Evolutionary conservation across 208 protist genomes (phyloP).

Genomic region (Jaenimonas drosophilae): DNA sequence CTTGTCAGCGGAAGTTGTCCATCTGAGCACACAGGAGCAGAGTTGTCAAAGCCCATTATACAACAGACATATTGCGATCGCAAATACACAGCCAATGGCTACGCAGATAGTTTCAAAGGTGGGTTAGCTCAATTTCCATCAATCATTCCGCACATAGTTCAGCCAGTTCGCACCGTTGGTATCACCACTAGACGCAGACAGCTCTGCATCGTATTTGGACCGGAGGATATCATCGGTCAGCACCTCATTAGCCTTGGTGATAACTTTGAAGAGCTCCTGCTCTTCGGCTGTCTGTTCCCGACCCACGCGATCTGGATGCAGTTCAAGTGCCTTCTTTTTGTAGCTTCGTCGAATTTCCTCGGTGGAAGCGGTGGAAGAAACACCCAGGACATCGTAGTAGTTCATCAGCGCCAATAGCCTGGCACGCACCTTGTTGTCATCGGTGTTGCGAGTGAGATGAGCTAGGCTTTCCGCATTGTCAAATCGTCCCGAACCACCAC

Average conservation of each 20-base stretch:
- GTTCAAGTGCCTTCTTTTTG: constrained; percentile 78
- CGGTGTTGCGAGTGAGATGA: constrained; percentile 47
- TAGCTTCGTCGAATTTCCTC: constrained; percentile 70
- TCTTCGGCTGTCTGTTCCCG: constrained; percentile 62
- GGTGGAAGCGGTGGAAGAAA: constrained; percentile 44
- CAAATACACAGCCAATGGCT: background rate
- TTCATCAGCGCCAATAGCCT: constrained; percentile 80
- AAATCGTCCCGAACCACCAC: background rate
- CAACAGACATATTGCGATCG: too few relatives aligned
- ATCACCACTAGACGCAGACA: constrained; percentile 7
- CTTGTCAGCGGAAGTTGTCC: background rate
- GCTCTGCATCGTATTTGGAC: constrained; percentile 50
- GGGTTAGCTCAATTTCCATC: background rate
- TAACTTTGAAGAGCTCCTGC: constrained; percentile 80
- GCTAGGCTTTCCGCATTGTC: constrained; percentile 23
- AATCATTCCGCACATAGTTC: constrained; percentile 7
- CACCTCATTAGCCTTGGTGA: constrained; percentile 85
- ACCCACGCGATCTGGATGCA: constrained; percentile 77
- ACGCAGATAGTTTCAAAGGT: background rate
- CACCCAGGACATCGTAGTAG: constrained; percentile 86
- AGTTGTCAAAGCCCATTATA: too few relatives aligned
- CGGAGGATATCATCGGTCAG: constrained; percentile 49
- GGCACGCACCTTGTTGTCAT: constrained; percentile 64
- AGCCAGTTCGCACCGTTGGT: constrained; percentile 22
- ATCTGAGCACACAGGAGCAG: too few relatives aligned